Base-by-base conservation (phyloP, 2,329 filamentous ascomycete genomes). In the Microcyclosporella mali region DNA sequence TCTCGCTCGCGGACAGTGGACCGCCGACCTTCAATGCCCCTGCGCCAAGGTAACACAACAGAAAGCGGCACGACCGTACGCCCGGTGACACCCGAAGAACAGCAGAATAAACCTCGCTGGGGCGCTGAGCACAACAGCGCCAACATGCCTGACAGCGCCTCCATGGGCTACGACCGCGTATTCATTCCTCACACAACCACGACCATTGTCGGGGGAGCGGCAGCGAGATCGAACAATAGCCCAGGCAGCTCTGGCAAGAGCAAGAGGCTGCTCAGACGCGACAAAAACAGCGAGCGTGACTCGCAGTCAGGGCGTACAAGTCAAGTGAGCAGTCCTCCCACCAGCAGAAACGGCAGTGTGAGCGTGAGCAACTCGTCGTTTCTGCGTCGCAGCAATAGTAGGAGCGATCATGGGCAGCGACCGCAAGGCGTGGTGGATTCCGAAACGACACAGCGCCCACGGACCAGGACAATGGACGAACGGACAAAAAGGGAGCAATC, bases 81-180 rank as follows among this genome's bases (percentile, higher is more conserved):
- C 50, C 69, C 81, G 43, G 79, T 85, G 51, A 85, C 82, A 49
- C 81, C 82, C 52, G 83, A 87, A 33, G 40, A 54, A 31, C 21
- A 25, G 21, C 21, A 25, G 21, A 4, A 25, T 32, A 43, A 46
- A 39, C 42, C 41, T 25, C 32, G 43, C 37, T 44, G 46, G 37
- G 46, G 40, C 19, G 31, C 37, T 32, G 39, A 49, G 31, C 41
- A 47, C 52, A 42, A 41, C 25, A 25, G 44, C 37, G 50, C 49
- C 17, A 31, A 40, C 33, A 38, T 47, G 37, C 45, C 51, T 9
- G 53, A 56, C 30, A 56, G 52, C 44, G 55, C 52, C 39, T 57
- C 53, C 37, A 57, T 52, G 43, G 55, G 49, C 43, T 57, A 57
- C 45, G 57, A 60, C 41, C 53, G 51, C n/a, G 49, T 50, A 18